phyloP scores from a whole-genome alignment of 495 filamentous ascomycete species.

The Neurospora africana region DNA sequence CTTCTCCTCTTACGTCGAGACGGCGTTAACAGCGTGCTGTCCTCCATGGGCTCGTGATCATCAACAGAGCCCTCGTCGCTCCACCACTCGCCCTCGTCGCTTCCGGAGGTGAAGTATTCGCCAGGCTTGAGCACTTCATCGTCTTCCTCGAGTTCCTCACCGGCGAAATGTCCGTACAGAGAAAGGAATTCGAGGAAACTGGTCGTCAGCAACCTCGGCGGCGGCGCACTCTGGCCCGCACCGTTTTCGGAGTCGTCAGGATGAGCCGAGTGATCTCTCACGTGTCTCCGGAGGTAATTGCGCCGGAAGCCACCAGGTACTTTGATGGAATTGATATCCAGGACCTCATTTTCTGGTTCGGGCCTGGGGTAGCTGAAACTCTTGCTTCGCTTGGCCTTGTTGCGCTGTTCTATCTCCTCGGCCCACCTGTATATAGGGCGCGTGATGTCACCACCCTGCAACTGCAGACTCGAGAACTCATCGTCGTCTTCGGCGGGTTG shows the following conservation, averaged over 20 bases:
- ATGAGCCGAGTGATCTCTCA: constrained; percentile 41
- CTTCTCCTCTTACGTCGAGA: constrained; percentile 58
- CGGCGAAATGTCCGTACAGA: constrained; percentile 93
- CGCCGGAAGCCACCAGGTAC: constrained; percentile 87
- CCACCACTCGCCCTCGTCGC: constrained; percentile 40
- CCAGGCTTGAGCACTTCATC: constrained; percentile 76
- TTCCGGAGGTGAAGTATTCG: constrained; percentile 71
- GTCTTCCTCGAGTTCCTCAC: constrained; percentile 90
- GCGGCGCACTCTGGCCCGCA: constrained; percentile 26
- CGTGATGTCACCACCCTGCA: constrained; percentile 92
- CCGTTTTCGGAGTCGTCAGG: constrained; percentile 35
- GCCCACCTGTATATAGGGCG: constrained; percentile 91
- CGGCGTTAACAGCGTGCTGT: constrained; percentile 67
- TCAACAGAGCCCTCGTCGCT: constrained; percentile 47
- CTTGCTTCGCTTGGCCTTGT: constrained; percentile 57
- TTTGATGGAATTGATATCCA: constrained; percentile 80
- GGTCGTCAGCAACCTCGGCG: constrained; percentile 63
- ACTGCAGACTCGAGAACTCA: constrained; percentile 81
- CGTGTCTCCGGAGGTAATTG: constrained; percentile 68
- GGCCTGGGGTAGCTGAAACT: constrained; percentile 74
- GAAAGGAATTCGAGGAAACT: constrained; percentile 94
- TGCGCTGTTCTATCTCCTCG: constrained; percentile 61
- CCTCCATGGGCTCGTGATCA: constrained; percentile 64
- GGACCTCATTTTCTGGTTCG: constrained; percentile 61
- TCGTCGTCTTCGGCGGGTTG: constrained; percentile 45